Base-by-base conservation (phyloP, 2,329 filamentous ascomycete genomes). In the Cryphonectria radicalis region DNA sequence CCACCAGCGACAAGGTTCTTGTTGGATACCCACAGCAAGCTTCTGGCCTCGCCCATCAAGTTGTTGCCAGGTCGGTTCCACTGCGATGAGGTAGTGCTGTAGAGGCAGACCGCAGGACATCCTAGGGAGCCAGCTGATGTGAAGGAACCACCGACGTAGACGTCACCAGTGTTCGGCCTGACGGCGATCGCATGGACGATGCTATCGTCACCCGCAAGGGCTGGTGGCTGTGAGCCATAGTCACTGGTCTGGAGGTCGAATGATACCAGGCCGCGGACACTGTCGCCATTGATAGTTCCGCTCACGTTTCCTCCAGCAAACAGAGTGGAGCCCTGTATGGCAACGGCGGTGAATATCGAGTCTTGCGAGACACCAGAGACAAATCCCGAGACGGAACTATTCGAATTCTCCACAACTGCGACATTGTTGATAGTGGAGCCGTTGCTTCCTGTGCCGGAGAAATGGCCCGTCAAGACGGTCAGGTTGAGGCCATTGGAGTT, bases 91-190 rank as follows among this genome's bases (percentile, higher is more conserved):
- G 88, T 83, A 2, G 90, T 89, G 78, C 92, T 90, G 82, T 93
- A 97, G 72, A 92, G 84, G 81, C 96, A 99, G 35, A 99, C 88
- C 63, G 89, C 91, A 4, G 92, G 90, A 79, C 96, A 99, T 59
- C 89, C 90, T 42, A 98, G 87, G 5, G 92, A 91, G 40, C 96
- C 96, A 25, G 94, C 96, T 43, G 88, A 89, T n/a, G 89, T 85
- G 78, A 98, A 99, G 13, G 88, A 89, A 43, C 96, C 96, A 53
- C 92, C 95, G 43, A 99, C 92, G 77, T 92, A 99, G 17, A 99
- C 86, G 66, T 96, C 90, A 1, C 87, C 85, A 25, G 90, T 90
- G 69, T 87, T 88, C 0, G 93, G 92, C 69, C 91, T 91, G 11
- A 91, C 85, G 14, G 89, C 88, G 75, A 99, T 94, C 40, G 92